phyloP scores from a whole-genome alignment of 2,329 filamentous ascomycete genomes.

The Cladorrhinum sp. region DNA sequence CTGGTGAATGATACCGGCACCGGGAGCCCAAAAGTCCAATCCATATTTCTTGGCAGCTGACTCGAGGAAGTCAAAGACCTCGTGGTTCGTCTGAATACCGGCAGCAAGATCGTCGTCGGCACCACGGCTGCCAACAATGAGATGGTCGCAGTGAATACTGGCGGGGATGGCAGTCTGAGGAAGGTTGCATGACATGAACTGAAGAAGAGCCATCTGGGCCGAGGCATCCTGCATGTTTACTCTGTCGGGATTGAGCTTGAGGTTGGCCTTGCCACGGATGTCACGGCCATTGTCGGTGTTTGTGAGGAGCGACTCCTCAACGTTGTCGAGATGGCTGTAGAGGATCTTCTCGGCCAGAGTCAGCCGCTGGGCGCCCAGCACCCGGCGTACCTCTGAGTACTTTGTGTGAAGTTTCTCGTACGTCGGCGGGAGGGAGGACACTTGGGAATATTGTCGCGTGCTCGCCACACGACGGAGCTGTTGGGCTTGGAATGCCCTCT shows the following conservation, averaged over 20 bases:
- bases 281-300: constrained; percentile 79
- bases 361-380: constrained; percentile 66
- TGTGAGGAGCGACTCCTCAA: constrained; percentile 80
- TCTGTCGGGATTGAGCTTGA: constrained; percentile 95
- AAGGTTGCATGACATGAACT: constrained; percentile 97
- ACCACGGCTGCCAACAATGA: constrained; percentile 93
- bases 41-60: constrained; percentile 87
- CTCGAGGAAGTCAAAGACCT: constrained; percentile 97
- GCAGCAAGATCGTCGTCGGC: constrained; percentile 80
- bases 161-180: constrained; percentile 88
- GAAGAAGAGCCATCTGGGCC: constrained; percentile 94
- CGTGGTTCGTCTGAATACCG: constrained; percentile 87
- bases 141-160: constrained; percentile 97
- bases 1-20: constrained; percentile 95
- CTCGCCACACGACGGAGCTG: constrained; percentile 29
- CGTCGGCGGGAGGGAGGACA: constrained; percentile 56
- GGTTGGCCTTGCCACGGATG: constrained; percentile 82
- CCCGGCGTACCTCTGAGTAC: constrained; percentile 69
- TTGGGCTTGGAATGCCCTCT: constrained; percentile 38
- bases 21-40: constrained; percentile 93
- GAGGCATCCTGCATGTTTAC: constrained; percentile 99
- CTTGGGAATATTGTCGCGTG: constrained; percentile 30
- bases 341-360: constrained; percentile 98
- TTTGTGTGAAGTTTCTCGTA: constrained; percentile 79
- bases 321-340: constrained; percentile 89